Base-by-base conservation (phyloP, 352 stramenopile species). In the Globisporangium paddicum region DNA sequence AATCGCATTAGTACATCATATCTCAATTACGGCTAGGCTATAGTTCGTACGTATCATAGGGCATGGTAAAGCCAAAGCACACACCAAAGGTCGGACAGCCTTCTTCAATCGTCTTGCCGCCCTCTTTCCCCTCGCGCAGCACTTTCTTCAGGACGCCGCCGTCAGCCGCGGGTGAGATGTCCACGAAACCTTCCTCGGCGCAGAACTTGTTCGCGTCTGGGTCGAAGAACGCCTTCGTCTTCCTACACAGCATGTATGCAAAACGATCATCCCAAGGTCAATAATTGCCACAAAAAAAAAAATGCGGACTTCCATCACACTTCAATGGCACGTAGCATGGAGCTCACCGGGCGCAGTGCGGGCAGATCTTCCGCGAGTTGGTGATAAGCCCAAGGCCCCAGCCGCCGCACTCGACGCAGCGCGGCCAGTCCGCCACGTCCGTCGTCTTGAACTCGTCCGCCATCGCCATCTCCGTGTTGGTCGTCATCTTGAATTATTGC, bases 101-200 rank as follows among this genome's bases (percentile, higher is more conserved):
- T 67, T 95, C 85, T 59, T 95, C 82, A 41, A 95, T 73, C 40
- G 63, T 68, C 21, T 68, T 72, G 55, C 78, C 76, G 35, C 64
- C 63, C 1, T 63, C 8, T 13, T 84, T 60, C 50, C 80, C 82
- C 44, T 93, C 77, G 19, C 73, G 74, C 41, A 95, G 30, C 44
- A 90, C 78, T 63, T 95, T 95, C 64, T 95, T 95, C 2, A 95
- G 62, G 13, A 95, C 77, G 10, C 79, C 77, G 23, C 85, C 85
- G 51, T 95, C 79, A 0, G 83, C 85, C 5, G 68, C 63, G 1
- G 79, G 81, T 10, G 85, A 88, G 55, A 95, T 95, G 60, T 95
- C 85, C 49, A 91, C 73, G 54, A 92, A 95, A 19, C 85, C 85
- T 47, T 93, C 68, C 5, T 89, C 75, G 9, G 64, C 66, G 63